These are phyloP conservation scores for Calonectria leucothoes DNA, from an alignment of 2,329 filamentous ascomycete species.

Conservation along the genomic window DNA sequence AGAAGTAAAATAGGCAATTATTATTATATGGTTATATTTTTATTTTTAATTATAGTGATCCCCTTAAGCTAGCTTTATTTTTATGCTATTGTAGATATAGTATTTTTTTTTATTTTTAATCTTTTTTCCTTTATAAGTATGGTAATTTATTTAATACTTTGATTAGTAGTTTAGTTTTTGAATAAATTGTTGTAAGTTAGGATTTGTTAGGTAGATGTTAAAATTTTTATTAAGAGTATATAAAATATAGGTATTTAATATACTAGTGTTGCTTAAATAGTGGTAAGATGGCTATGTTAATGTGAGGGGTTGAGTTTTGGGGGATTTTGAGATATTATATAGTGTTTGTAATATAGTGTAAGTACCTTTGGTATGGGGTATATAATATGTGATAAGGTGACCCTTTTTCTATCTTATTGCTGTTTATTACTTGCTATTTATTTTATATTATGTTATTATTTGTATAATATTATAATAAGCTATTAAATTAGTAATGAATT, in stretches of 20 bases:
- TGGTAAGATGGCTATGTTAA: not conserved
- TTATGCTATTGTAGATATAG: not conserved
- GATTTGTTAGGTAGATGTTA: not conserved
- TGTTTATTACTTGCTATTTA: not conserved
- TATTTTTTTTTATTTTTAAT: not conserved
- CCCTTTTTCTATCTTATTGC: not conserved
- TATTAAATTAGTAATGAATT: not conserved
- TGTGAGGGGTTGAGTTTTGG: not conserved
- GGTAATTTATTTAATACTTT: not conserved
- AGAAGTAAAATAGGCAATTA: not conserved
- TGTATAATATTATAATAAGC: not conserved
- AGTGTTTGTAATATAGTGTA: not conserved
- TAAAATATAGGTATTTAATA: not conserved
- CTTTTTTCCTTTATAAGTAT: not conserved
- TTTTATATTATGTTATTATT: not conserved
- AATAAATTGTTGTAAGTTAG: not conserved
- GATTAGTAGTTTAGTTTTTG: not conserved
- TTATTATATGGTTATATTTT: not conserved
- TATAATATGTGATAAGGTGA: not conserved
- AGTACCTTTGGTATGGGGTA: not conserved
- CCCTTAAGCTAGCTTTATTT: not conserved
- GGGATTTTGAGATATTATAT: not conserved
- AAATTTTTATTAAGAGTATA: not conserved
- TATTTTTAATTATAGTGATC: not conserved
- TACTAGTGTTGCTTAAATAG: not conserved